Evolutionary conservation across 306 rosid genomes (phyloP).

Genomic region (Fragaria vesca): DNA sequence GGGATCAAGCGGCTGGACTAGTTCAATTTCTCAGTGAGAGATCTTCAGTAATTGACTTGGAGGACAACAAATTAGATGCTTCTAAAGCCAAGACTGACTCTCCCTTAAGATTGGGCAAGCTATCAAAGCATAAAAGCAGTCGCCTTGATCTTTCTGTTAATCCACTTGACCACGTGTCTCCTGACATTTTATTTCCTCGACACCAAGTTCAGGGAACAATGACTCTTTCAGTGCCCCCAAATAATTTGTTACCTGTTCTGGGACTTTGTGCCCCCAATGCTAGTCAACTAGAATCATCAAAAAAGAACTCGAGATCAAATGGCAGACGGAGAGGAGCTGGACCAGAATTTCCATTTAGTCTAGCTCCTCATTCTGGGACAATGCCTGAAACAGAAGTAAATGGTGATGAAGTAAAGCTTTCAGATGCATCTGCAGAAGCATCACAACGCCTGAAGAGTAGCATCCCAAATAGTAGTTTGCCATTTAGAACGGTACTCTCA

Average conservation of each 20-base stretch:
- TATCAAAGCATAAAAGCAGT: slow-evolving; percentile 47
- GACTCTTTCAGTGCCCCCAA: slow-evolving; percentile 41
- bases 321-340: slow-evolving; percentile 66
- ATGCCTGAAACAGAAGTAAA: slow-evolving; percentile 53
- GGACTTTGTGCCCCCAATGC: slow-evolving; percentile 96
- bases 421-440: slow-evolving; percentile 49
- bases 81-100: slow-evolving; percentile 45
- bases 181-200: slow-evolving; percentile 60
- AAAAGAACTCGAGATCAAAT: slow-evolving; percentile 58
- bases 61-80: slow-evolving; percentile 55
- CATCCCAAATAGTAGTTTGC: slow-evolving; percentile 51
- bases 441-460: slow-evolving; percentile 56
- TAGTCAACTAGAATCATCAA: slow-evolving; percentile 58
- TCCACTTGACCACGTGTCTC: slow-evolving; percentile 44
- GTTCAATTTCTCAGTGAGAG: slow-evolving; percentile 52
- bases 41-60: slow-evolving; percentile 53
- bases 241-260: slow-evolving; percentile 75
- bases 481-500: slow-evolving; percentile 59
- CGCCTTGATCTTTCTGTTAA: slow-evolving; percentile 53
- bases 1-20: slow-evolving; percentile 45
- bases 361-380: slow-evolving; percentile 64
- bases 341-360: slow-evolving; percentile 92
- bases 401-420: slow-evolving; percentile 49
- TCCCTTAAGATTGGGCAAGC: slow-evolving; percentile 55
- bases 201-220: slow-evolving; percentile 45